Evolutionary conservation across 768 basidiomycete genomes (phyloP), one percentile per base, ranked within the genome.

Genomic region (Strobilomyces echinocephalus): DNA sequence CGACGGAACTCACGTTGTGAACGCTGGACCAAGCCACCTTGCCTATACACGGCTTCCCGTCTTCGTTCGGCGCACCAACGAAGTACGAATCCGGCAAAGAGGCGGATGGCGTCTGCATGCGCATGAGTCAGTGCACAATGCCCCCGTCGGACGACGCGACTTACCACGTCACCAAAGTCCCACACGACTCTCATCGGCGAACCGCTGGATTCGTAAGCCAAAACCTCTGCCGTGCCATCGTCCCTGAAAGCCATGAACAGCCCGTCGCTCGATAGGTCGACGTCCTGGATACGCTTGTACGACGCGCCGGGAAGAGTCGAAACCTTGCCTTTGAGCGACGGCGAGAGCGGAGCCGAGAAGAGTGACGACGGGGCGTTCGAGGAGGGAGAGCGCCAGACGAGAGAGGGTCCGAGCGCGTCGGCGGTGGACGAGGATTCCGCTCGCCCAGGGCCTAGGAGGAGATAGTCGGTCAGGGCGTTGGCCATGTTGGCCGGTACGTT

Each of bases 11-110:
- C 64, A 88, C 90, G 41, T 74, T 67, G 28, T 77, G 61, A 5
- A 58, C 49, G 21, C 80, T 74, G 1, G 85, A 84, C 88, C 87
- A 91, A 62, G 78, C 84, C 0, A 88, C 70, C 16, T 87, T 79
- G 10, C 77, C 77, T 41, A 92, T 68, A 57, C 82, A 81, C 1
- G 81, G 73, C 4, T 71, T 66, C 3, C 81, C 83, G 12, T 75
- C 65, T 20, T 69, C 70, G 58, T 81, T 77, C 4, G 80, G 41
- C 6, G 76, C 80, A 26, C 87, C 87, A 6, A 80, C 69, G 61
- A 81, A 93, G 1, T 80, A 64, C 0, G 84, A 79, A 16, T 73
- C 70, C 0, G 81, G 65, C 14, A 76, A 68, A 8, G 72, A 69
- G 0, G 70, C 59, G 3, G 80, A 75, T 14, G 69, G 61, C 8